Percentiles rank a stretch among this genome's conserved stretches.
These are phyloP conservation scores for Dictyophora rubrovolvata DNA, from an alignment of 768 basidiomycete genomes.

Conservation along the genomic window DNA sequence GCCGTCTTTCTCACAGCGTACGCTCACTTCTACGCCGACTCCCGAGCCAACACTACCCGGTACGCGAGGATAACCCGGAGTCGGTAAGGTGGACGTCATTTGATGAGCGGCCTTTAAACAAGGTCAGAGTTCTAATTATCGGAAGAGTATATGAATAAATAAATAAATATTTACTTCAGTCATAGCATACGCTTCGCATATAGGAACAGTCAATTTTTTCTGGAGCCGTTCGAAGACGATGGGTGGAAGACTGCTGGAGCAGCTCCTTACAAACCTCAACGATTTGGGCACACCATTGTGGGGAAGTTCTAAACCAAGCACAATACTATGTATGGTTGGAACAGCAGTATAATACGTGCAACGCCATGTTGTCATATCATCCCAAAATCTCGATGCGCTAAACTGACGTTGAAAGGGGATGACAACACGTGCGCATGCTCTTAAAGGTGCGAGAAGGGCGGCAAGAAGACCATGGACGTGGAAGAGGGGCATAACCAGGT, in stretches of 20 bases:
- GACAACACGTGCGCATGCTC: conserved; percentile 45
- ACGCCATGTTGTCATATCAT: conserved; percentile 25
- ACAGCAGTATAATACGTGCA: conserved; percentile 36
- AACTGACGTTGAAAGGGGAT: conserved; percentile 40
- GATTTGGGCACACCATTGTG: conserved; percentile 17
- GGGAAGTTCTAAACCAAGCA: conserved; percentile 21
- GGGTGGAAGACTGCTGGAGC: conserved; percentile 43
- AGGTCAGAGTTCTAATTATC: background rate
- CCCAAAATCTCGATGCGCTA: conserved; percentile 43
- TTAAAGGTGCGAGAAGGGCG: conserved; percentile 46
- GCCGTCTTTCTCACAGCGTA: conserved; percentile 18
- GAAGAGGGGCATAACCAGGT: conserved; percentile 46
- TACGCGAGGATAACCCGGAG: conserved; percentile 12
- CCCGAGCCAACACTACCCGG: conserved; percentile 25
- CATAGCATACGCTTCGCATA: conserved; percentile 56
- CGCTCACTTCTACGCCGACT: conserved; percentile 22
- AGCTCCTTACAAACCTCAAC: conserved; percentile 26
- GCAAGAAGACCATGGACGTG: conserved; percentile 53
- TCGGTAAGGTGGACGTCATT: conserved; percentile 17
- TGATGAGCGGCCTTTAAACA: conserved; percentile 26
- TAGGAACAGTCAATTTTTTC: conserved; percentile 38
- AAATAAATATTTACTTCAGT: conserved; percentile 28
- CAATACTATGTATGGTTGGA: conserved; percentile 26
- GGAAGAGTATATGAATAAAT: background rate
- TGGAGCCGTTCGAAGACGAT: conserved; percentile 40